These are phyloP conservation scores for Psilocybe mexicana DNA, from an alignment of 1,284 basidiomycete genomes.

Conservation along the genomic window DNA sequence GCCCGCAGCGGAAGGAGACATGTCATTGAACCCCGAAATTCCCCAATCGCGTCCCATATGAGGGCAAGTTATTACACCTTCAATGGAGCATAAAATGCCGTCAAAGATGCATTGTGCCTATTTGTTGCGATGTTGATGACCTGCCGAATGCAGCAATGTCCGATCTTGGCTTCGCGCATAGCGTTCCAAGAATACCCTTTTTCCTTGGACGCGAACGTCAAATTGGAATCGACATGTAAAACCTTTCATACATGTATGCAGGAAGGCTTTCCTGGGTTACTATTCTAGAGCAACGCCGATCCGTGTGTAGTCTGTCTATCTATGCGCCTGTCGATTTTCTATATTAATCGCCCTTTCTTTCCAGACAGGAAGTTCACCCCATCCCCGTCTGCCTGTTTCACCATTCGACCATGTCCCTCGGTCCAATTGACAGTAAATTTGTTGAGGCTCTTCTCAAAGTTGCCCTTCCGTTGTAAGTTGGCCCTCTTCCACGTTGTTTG, in stretches of 20 bases:
- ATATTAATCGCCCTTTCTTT: constrained; percentile 9
- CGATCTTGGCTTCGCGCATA: constrained; percentile 12
- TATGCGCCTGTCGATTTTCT: constrained; percentile 2
- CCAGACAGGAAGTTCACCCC: background rate
- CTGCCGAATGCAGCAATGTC: constrained; percentile 12
- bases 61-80: constrained; percentile 7
- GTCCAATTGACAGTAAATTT: background rate
- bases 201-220: constrained; percentile 8
- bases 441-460: constrained; percentile 10
- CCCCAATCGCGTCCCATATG: background rate
- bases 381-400: background rate
- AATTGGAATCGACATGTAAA: constrained; percentile 8
- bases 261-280: background rate
- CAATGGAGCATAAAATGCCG: constrained; percentile 10
- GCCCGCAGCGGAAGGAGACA: background rate
- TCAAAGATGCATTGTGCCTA: constrained; percentile 7
- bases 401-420: constrained; percentile 9
- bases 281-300: background rate
- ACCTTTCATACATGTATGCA: constrained; percentile 1
- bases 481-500: background rate
- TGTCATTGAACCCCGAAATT: constrained; percentile 3
- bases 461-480: constrained; percentile 17
- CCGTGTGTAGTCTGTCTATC: background rate
- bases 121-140: constrained; percentile 3
- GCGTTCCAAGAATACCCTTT: constrained; percentile 8